phyloP scores from a whole-genome alignment of 441 rosid species.

The Corymbia calophylla region DNA sequence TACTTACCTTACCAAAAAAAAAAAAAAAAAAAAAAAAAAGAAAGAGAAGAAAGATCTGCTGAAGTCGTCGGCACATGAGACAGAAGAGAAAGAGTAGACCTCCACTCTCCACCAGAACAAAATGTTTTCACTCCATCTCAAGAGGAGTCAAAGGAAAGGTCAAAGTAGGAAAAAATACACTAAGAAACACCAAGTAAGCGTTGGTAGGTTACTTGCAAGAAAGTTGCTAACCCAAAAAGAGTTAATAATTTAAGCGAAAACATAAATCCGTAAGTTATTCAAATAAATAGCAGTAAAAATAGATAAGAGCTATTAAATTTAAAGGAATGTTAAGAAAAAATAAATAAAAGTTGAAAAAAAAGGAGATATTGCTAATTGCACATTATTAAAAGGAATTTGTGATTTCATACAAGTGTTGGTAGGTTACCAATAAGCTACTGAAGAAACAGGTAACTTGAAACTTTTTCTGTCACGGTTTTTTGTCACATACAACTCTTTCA shows the following conservation, averaged over 20 bases:
- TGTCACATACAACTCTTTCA: background rate
- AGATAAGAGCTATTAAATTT: no score
- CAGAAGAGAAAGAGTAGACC: background rate
- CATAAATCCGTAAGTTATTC: no score
- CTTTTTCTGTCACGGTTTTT: background rate
- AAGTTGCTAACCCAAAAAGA: background rate
- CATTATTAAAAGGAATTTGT: background rate
- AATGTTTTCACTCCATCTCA: background rate
- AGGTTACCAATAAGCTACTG: background rate
- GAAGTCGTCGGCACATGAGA: background rate
- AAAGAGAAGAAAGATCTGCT: background rate
- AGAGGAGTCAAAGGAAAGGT: background rate
- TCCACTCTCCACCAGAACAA: background rate
- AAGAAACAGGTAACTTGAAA: background rate
- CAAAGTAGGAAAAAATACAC: background rate
- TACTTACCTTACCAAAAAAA: no score
- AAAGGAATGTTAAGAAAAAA: no score
- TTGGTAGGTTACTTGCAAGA: background rate
- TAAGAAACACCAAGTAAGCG: background rate
- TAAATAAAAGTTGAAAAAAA: no score
- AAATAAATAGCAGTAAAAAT: no score
- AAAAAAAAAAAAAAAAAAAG: no score
- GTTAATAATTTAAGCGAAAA: no score
- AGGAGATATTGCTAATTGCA: no score
- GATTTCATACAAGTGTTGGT: background rate